phyloP scores from a whole-genome alignment of 306 rosid species.

The Cyamopsis tetragonoloba region DNA sequence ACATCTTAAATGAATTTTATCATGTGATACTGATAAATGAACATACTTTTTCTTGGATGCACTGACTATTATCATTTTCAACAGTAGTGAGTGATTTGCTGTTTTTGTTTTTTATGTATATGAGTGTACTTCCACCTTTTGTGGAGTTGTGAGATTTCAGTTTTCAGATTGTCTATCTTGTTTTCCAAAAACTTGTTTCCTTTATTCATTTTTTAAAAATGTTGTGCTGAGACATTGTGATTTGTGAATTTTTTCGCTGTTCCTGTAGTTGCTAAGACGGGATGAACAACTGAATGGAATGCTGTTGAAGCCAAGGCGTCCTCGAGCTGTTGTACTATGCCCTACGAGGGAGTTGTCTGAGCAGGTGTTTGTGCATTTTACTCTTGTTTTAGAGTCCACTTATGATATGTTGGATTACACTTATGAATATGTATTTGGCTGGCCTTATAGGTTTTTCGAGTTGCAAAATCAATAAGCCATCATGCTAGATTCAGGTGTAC shows the following conservation, averaged over 20 bases:
- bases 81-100: not conserved
- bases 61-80: too few species aligned
- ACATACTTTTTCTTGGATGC: too few species aligned
- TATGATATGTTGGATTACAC: not conserved
- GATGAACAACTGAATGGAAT: conserved; percentile 72
- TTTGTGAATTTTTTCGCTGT: conserved; percentile 31
- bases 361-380: conserved; percentile 55
- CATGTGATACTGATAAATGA: too few species aligned
- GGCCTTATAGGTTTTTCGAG: conserved; percentile 72
- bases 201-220: not conserved
- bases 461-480: conserved; percentile 84
- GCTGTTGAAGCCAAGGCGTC: conserved; percentile 80
- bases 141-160: not conserved
- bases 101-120: not conserved
- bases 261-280: conserved; percentile 73
- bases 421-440: conserved; percentile 28
- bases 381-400: conserved; percentile 11
- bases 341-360: conserved; percentile 95
- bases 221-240: conserved; percentile 18
- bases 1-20: too few species aligned
- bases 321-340: conserved; percentile 82
- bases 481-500: conserved; percentile 88
- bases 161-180: conserved; percentile 2
- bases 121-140: not conserved
- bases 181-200: not conserved